Evolutionary conservation across 2,329 filamentous ascomycete genomes (phyloP).

Genomic region (Myriangium duriaei): DNA sequence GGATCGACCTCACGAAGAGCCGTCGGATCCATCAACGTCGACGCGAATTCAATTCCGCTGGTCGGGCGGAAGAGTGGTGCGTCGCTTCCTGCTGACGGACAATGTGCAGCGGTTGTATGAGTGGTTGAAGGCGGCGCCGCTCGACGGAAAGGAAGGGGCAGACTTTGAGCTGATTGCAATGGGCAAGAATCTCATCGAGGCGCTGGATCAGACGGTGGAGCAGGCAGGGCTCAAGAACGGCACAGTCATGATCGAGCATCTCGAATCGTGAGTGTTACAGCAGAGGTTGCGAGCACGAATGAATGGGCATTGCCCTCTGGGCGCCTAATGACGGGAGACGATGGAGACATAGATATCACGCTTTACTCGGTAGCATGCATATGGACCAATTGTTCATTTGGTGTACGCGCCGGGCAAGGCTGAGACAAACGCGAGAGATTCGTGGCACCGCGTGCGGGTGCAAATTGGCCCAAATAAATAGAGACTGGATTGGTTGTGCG

Average conservation of each 20-base stretch:
- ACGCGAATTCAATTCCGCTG: constrained; percentile 91
- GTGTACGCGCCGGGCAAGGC: too few relatives aligned
- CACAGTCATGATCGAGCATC: constrained; percentile 88
- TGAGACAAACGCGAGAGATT: too few relatives aligned
- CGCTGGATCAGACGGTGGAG: constrained; percentile 58
- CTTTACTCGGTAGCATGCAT: too few relatives aligned
- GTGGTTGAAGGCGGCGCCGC: constrained; percentile 82
- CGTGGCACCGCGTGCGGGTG: too few relatives aligned
- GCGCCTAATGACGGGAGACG: too few relatives aligned
- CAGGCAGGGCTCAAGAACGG: constrained; percentile 81
- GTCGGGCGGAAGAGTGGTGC: constrained; percentile 70
- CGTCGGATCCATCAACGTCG: constrained; percentile 56
- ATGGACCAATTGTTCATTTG: too few relatives aligned
- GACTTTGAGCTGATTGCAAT: constrained; percentile 82
- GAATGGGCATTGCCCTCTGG: too few relatives aligned
- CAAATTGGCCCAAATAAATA: too few relatives aligned
- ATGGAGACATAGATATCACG: too few relatives aligned
- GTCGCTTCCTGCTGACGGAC: constrained; percentile 68
- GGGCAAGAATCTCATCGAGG: constrained; percentile 72
- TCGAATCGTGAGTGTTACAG: constrained; percentile 17
- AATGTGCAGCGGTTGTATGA: constrained; percentile 77
- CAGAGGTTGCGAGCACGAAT: too few relatives aligned
- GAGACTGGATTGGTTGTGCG: too few relatives aligned
- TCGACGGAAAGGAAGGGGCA: constrained; percentile 65
- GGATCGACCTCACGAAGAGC: constrained; percentile 64